Percentiles rank a stretch among this genome's conserved stretches.
Evolutionary conservation across 192 early-diverging fungal species (phyloP).

Genomic region (Coemansia sp.): DNA sequence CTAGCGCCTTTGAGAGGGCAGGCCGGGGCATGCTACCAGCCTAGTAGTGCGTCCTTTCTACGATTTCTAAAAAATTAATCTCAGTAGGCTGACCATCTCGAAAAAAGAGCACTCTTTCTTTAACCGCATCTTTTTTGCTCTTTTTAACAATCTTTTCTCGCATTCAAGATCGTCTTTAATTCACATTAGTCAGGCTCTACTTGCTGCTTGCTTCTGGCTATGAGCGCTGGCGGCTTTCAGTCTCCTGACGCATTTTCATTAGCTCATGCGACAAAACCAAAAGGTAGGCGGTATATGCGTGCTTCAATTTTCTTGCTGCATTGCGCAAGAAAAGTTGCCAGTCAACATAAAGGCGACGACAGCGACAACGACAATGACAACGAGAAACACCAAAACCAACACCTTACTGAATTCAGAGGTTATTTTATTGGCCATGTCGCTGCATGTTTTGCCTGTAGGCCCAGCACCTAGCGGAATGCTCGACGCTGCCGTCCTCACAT

Average conservation of each 20-base stretch:
- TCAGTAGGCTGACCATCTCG: too few relatives aligned
- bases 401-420: neutral
- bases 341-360: too few relatives aligned
- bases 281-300: slow-evolving; percentile 1
- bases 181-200: neutral
- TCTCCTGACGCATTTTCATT: slow-evolving; percentile 26
- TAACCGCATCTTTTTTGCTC: neutral
- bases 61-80: neutral
- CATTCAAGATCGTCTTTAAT: neutral
- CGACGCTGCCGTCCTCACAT: neutral
- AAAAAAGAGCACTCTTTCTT: neutral
- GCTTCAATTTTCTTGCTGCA: neutral
- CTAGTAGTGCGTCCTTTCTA: too few relatives aligned
- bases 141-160: neutral
- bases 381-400: neutral
- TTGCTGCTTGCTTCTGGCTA: slow-evolving; percentile 14
- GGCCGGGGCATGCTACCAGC: slow-evolving; percentile 15
- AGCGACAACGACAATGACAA: neutral
- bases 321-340: neutral
- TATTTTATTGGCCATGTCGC: neutral
- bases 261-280: slow-evolving; percentile 11
- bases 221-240: slow-evolving; percentile 45
- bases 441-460: neutral
- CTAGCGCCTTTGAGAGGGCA: slow-evolving; percentile 29
- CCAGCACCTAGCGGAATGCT: neutral